phyloP scores from a whole-genome alignment of 768 basidiomycete species.

The Harrya chromipes region DNA sequence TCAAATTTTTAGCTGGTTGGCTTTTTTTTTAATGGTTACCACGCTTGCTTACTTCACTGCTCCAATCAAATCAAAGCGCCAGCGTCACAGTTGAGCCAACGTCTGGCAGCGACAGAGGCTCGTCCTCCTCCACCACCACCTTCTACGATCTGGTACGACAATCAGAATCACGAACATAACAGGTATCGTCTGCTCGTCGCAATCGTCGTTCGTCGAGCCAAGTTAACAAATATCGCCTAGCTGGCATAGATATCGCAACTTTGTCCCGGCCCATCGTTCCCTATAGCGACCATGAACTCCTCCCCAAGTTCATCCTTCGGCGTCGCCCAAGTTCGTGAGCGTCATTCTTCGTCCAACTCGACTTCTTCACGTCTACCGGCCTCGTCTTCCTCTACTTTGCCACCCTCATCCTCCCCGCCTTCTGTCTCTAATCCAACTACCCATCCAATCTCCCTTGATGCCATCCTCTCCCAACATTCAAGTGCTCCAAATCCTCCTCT shows the following conservation, averaged over 20 bases:
- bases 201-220: too few species aligned
- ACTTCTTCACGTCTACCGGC: slow-evolving; percentile 32
- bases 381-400: slow-evolving; percentile 28
- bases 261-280: neutral
- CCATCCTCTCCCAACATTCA: slow-evolving; percentile 55
- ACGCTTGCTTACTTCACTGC: too few species aligned
- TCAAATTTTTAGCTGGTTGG: too few species aligned
- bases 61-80: too few species aligned
- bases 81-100: too few species aligned
- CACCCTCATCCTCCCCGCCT: slow-evolving; percentile 22
- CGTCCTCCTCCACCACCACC: too few species aligned
- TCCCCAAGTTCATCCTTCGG: slow-evolving; percentile 12
- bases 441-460: slow-evolving; percentile 45
- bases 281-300: slow-evolving; percentile 15
- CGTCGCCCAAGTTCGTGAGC: slow-evolving; percentile 22
- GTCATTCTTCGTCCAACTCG: slow-evolving; percentile 20
- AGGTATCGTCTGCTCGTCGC: too few species aligned
- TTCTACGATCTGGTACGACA: too few species aligned
- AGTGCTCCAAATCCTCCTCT: slow-evolving; percentile 48
- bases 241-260: neutral
- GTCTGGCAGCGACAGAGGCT: too few species aligned
- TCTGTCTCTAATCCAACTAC: slow-evolving; percentile 30
- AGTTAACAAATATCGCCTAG: too few species aligned
- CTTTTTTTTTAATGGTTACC: too few species aligned
- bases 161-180: too few species aligned